A percentile compares a stretch with the other conserved stretches of the same genome.
Conservation (phyloP, 1,284 basidiomycete genomes). For the Ceratobasidium sp. region DNA sequence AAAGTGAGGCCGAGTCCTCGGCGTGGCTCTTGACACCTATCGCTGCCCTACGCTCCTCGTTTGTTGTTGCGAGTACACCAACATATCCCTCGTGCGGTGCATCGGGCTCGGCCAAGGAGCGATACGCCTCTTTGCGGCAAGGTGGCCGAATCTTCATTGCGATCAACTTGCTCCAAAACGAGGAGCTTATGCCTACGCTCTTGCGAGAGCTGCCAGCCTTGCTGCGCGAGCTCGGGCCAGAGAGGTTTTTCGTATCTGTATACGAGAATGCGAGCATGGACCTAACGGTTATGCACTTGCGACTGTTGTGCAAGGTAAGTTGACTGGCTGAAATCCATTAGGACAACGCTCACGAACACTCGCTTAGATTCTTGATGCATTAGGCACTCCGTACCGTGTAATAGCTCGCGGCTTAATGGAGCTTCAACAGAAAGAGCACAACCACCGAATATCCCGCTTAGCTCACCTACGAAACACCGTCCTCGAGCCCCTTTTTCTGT, state of each 20-base stretch:
- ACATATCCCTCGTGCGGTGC: slow-evolving; percentile 16
- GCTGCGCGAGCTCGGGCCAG: slow-evolving; percentile 46
- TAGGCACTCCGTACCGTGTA: slow-evolving; percentile 47
- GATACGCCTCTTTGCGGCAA: not conserved
- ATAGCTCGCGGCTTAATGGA: slow-evolving; percentile 19
- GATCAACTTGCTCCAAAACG: slow-evolving; percentile 40
- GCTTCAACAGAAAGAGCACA: slow-evolving; percentile 45
- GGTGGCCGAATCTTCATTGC: slow-evolving; percentile 24
- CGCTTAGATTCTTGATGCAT: slow-evolving; percentile 44
- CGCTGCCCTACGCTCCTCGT: not conserved
- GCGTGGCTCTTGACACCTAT: not conserved
- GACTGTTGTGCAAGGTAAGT: slow-evolving; percentile 30
- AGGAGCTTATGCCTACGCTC: slow-evolving; percentile 49
- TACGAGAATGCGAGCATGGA: slow-evolving; percentile 52
- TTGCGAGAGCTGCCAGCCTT: slow-evolving; percentile 47
- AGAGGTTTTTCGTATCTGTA: slow-evolving; percentile 49
- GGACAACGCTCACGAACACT: not conserved
- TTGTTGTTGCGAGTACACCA: not conserved
- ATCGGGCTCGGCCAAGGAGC: not conserved
- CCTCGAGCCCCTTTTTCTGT: slow-evolving; percentile 54
- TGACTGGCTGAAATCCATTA: not conserved
- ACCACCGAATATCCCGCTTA: slow-evolving; percentile 54
- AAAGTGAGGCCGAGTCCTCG: not conserved
- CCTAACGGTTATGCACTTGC: slow-evolving; percentile 45
- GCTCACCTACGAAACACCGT: slow-evolving; percentile 57